Evolutionary conservation across 208 protist genomes (phyloP).

Genomic region (Porcisia deanei): DNA sequence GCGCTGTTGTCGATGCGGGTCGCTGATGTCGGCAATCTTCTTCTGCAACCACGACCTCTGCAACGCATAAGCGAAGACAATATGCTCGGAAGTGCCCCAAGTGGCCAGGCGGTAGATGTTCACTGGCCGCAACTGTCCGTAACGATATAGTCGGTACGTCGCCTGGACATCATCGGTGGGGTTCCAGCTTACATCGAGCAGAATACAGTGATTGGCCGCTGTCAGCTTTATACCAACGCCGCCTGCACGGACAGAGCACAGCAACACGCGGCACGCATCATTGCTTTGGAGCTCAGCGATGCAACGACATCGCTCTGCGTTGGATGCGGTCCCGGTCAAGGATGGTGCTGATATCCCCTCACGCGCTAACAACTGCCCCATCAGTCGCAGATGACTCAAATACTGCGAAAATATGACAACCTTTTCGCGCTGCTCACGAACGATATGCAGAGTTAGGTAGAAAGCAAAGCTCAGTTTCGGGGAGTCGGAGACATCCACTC

Average conservation of each 20-base stretch:
- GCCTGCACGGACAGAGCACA: conserved; percentile 93
- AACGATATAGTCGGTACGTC: conserved; percentile 94
- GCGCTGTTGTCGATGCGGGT: conserved; percentile 74
- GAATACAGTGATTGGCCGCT: conserved; percentile 92
- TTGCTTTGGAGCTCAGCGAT: conserved; percentile 73
- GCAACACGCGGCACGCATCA: conserved; percentile 50
- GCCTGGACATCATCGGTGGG: conserved; percentile 91
- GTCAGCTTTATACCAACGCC: conserved; percentile 94
- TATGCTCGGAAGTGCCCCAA: conserved; percentile 92
- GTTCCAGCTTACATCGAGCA: conserved; percentile 96
- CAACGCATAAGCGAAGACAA: conserved; percentile 87
- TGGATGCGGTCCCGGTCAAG: conserved; percentile 44
- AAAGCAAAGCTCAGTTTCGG: conserved; percentile 73
- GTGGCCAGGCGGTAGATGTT: conserved; percentile 93
- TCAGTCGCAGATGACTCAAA: conserved; percentile 54
- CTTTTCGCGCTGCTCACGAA: conserved; percentile 53
- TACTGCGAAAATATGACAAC: conserved; percentile 86
- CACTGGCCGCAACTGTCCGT: conserved; percentile 92
- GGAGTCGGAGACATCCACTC: conserved; percentile 41
- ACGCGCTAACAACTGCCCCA: conserved; percentile 40
- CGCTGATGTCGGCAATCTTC: conserved; percentile 79
- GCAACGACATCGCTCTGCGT: conserved; percentile 42
- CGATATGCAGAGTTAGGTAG: conserved; percentile 55
- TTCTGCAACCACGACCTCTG: conserved; percentile 87
- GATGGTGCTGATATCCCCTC: conserved; percentile 27